phyloP scores from a whole-genome alignment of 108 stramenopile species.

The Pseudonitzschia pungens region DNA sequence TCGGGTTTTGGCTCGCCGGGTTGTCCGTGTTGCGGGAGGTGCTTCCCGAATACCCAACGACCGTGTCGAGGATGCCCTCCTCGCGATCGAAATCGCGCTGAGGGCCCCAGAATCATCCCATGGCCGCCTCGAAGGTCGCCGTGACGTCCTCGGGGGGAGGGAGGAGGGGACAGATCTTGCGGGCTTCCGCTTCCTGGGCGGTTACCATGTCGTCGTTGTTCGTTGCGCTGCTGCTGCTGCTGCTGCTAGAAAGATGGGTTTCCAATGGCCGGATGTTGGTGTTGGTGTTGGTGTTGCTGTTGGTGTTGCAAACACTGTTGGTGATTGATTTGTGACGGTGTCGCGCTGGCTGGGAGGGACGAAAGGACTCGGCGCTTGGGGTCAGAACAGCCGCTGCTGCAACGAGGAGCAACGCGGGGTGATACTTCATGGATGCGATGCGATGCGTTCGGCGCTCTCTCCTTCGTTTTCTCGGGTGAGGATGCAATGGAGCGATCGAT shows the following conservation, averaged over 20 bases:
- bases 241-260: not conserved
- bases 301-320: not conserved
- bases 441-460: too few relatives aligned
- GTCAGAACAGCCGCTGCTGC: too few relatives aligned
- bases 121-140: constrained; percentile 36
- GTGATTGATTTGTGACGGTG: too few relatives aligned
- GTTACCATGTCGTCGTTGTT: constrained; percentile 9
- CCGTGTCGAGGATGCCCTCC: constrained; percentile 38
- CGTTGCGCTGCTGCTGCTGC: not conserved
- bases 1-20: constrained; percentile 27
- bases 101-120: constrained; percentile 60
- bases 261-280: not conserved
- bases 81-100: constrained; percentile 46
- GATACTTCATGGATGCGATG: too few relatives aligned
- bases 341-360: too few relatives aligned
- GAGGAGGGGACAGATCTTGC: constrained; percentile 36
- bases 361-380: too few relatives aligned
- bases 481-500: too few relatives aligned
- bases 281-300: too few relatives aligned
- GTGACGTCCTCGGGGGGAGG: constrained; percentile 19
- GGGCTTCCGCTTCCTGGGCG: constrained; percentile 3
- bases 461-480: too few relatives aligned
- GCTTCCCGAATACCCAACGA: constrained; percentile 46
- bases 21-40: constrained; percentile 8
- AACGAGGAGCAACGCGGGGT: too few relatives aligned